A percentile compares a stretch with the other conserved stretches of the same genome.
These are phyloP conservation scores for Gossypium anomalum DNA, from an alignment of 345 rosid species.

Conservation along the genomic window DNA sequence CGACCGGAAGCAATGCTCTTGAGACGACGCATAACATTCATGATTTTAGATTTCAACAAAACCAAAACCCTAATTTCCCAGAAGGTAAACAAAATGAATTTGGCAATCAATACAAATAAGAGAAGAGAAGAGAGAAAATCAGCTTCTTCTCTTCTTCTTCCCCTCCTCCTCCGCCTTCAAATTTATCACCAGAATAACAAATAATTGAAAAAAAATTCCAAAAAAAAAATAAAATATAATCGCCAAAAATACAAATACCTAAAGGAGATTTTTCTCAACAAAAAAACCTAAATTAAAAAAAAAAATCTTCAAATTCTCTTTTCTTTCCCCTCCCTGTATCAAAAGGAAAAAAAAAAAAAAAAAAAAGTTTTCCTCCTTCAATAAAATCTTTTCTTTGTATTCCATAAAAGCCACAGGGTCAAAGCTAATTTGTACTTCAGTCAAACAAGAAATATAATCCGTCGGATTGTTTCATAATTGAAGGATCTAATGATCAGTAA, in stretches of 20 bases:
- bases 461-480: constrained; percentile 25
- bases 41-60: constrained; percentile 26
- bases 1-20: constrained; percentile 99
- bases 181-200: not conserved
- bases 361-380: constrained; percentile 3
- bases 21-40: constrained; percentile 94
- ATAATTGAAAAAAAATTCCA: not conserved
- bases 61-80: constrained; percentile 25
- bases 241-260: not conserved
- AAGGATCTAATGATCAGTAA: constrained; percentile 31
- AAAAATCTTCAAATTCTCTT: not conserved
- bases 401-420: constrained; percentile 22
- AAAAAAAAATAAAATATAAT: constrained; percentile 6
- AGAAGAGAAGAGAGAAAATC: constrained; percentile 29
- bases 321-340: not conserved
- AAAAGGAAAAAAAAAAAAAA: not conserved
- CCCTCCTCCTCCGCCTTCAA: constrained; percentile 26
- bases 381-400: not conserved
- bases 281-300: not conserved
- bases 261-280: not conserved
- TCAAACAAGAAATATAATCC: constrained; percentile 40
- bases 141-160: constrained; percentile 35
- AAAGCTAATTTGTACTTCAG: constrained; percentile 39
- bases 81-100: constrained; percentile 6
- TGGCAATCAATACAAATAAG: constrained; percentile 15